These are phyloP conservation scores for Boletales sp. DNA, from an alignment of 768 basidiomycete genomes.

Conservation along the genomic window DNA sequence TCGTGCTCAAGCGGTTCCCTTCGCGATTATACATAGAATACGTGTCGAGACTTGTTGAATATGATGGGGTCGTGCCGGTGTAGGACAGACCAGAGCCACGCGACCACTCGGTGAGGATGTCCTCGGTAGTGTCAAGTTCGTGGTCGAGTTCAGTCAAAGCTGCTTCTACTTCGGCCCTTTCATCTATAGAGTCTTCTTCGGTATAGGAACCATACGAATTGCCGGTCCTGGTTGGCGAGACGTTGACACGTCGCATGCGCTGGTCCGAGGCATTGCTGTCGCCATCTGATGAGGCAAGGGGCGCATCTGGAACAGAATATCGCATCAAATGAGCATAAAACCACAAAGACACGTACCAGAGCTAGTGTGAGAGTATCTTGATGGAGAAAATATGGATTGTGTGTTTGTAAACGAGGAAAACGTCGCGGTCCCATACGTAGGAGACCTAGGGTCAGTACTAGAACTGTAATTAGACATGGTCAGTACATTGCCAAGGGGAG, in stretches of 20 bases:
- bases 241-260: slow-evolving; percentile 49
- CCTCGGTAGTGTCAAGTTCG: slow-evolving; percentile 62
- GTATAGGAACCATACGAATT: slow-evolving; percentile 50
- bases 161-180: slow-evolving; percentile 59
- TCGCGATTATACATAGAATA: slow-evolving; percentile 37
- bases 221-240: slow-evolving; percentile 49
- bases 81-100: slow-evolving; percentile 36
- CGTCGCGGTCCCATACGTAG: slow-evolving; percentile 57
- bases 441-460: slow-evolving; percentile 53
- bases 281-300: slow-evolving; percentile 45
- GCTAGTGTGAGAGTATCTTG: slow-evolving; percentile 54
- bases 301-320: slow-evolving; percentile 35
- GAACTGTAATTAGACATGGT: slow-evolving; percentile 39
- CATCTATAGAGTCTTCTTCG: slow-evolving; percentile 48
- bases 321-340: background rate
- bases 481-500: slow-evolving; percentile 27
- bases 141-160: slow-evolving; percentile 64
- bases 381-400: slow-evolving; percentile 55
- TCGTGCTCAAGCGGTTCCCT: slow-evolving; percentile 61
- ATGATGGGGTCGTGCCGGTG: slow-evolving; percentile 31
- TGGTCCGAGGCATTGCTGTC: slow-evolving; percentile 44
- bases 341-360: slow-evolving; percentile 42
- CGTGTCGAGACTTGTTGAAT: slow-evolving; percentile 36
- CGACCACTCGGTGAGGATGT: slow-evolving; percentile 66
- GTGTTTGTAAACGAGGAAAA: slow-evolving; percentile 51